phyloP scores from a whole-genome alignment of 2,329 filamentous ascomycete genomes.

The Didymella pinodella region DNA sequence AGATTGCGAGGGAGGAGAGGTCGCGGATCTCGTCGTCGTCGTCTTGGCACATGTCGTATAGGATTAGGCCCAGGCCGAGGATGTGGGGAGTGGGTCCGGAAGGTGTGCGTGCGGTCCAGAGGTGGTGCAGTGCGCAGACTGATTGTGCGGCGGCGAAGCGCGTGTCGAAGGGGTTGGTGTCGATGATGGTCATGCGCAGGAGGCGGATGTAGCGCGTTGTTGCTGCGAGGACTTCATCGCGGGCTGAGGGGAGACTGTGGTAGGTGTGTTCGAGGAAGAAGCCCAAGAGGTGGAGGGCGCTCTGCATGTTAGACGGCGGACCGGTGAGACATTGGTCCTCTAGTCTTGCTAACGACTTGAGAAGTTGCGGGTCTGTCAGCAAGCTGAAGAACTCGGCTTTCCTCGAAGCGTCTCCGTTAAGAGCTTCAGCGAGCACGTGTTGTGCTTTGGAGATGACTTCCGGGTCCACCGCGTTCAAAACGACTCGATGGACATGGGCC shows the following conservation, averaged over 20 bases:
- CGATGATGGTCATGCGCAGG: constrained; percentile 41
- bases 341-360: constrained; percentile 33
- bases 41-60: constrained; percentile 65
- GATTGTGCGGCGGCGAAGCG: constrained; percentile 68
- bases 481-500: constrained; percentile 31
- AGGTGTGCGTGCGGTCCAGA: constrained; percentile 22
- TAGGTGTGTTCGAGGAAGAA: constrained; percentile 45
- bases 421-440: constrained; percentile 33
- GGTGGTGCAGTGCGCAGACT: constrained; percentile 55
- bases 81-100: constrained; percentile 22
- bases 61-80: constrained; percentile 55
- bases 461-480: constrained; percentile 28
- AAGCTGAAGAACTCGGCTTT: constrained; percentile 29
- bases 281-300: constrained; percentile 41
- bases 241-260: constrained; percentile 16
- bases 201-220: constrained; percentile 41
- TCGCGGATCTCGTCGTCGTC: constrained; percentile 90
- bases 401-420: constrained; percentile 20
- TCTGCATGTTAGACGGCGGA: constrained; percentile 44
- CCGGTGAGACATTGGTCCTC: constrained; percentile 38
- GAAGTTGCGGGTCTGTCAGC: constrained; percentile 22
- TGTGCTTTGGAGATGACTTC: constrained; percentile 46
- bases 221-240: constrained; percentile 11
- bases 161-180: constrained; percentile 65
- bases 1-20: constrained; percentile 63